Evolutionary conservation across 345 rosid species (phyloP).

Genomic region (Hibiscus tridactylites): DNA sequence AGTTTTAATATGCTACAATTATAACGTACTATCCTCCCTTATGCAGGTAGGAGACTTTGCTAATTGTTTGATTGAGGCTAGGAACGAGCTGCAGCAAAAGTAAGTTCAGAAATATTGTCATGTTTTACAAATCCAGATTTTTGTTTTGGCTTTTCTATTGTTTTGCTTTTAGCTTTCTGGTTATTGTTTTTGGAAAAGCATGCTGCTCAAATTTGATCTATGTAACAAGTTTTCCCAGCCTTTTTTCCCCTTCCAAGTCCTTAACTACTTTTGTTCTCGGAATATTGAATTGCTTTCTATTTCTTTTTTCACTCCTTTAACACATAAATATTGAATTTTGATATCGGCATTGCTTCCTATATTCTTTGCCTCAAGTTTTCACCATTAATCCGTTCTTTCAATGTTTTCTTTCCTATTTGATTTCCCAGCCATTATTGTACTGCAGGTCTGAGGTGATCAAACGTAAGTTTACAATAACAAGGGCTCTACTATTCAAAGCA

Average conservation of each 20-base stretch:
- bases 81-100: conserved; percentile 77
- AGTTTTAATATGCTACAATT: not conserved
- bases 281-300: not conserved
- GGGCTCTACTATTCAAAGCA: conserved; percentile 74
- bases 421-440: not conserved
- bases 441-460: conserved; percentile 66
- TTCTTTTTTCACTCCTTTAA: not conserved
- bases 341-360: not conserved
- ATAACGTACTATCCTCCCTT: not conserved
- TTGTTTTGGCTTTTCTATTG: not conserved
- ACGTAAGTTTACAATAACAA: conserved; percentile 71
- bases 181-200: not conserved
- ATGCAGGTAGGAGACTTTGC: conserved; percentile 80
- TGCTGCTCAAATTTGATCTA: not conserved
- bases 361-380: not conserved
- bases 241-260: not conserved
- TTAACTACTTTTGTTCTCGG: not conserved
- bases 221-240: not conserved
- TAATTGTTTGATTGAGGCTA: conserved; percentile 73
- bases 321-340: not conserved
- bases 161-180: not conserved
- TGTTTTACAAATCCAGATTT: not conserved
- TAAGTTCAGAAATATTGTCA: conserved; percentile 25
- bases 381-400: not conserved
- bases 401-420: not conserved